These are phyloP conservation scores for Erodium moschatum DNA, from an alignment of 441 rosid species.

Conservation along the genomic window DNA sequence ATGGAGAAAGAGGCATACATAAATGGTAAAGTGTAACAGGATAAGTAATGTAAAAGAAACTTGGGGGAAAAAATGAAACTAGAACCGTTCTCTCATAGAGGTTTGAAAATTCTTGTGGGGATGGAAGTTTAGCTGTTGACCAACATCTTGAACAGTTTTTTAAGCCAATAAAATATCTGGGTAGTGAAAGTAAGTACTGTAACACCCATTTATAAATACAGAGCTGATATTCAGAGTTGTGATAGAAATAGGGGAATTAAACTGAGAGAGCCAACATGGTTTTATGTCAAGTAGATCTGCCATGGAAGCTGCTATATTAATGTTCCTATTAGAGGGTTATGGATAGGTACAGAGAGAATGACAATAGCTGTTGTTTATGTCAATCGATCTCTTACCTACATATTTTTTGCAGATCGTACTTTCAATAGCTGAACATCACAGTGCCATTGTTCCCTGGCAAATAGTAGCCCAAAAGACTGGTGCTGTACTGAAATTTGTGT, in stretches of 20 bases:
- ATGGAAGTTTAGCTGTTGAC: too few relatives aligned
- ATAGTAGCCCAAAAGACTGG: constrained; percentile 66
- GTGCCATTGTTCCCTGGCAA: constrained; percentile 95
- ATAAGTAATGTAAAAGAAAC: too few relatives aligned
- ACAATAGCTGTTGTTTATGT: background rate
- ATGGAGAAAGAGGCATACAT: too few relatives aligned
- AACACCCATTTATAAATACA: too few relatives aligned
- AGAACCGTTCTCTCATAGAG: too few relatives aligned
- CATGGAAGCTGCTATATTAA: background rate
- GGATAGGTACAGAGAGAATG: background rate
- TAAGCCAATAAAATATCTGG: too few relatives aligned
- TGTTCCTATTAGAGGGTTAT: background rate
- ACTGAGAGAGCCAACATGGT: background rate
- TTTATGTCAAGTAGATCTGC: background rate
- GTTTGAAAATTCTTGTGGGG: too few relatives aligned
- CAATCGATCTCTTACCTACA: background rate
- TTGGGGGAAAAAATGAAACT: too few relatives aligned
- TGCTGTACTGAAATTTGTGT: constrained; percentile 54
- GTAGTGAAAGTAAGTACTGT: too few relatives aligned
- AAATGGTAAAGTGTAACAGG: too few relatives aligned
- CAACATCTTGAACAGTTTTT: too few relatives aligned
- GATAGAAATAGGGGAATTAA: background rate
- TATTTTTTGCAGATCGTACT: constrained; percentile 47
- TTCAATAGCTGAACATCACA: constrained; percentile 83
- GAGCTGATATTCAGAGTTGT: background rate